Base-by-base conservation (phyloP, 2,329 filamentous ascomycete genomes). In the Botrytis galanthina region DNA sequence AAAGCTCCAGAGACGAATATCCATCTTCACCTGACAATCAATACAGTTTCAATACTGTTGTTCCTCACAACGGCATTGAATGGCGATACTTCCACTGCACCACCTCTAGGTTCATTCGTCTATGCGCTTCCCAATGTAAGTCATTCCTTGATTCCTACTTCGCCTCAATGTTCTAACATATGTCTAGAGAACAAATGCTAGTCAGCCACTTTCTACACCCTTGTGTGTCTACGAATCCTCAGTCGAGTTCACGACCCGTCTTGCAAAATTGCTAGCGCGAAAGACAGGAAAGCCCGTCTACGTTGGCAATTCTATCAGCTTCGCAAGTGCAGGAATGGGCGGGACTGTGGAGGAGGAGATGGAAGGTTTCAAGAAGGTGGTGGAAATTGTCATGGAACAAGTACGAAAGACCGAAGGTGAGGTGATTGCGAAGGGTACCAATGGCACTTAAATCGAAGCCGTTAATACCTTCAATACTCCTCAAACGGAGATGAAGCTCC, bases 331-430 rank as follows among this genome's bases (percentile, higher is more conserved):
- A 9, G 92, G 91, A 2, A 88, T 94, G 79, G 94, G 94, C 16
- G 92, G 94, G 32, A 92, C 90, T 0, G 89, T 95, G 10, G 95
- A 98, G 80, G 96, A 98, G 85, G 95, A 98, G 84, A 95, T 98
- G 90, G 94, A 95, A 80, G 93, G 92, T 0, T 91, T 98, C 78
- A 90, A 88, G 79, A 88, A 87, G 76, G 89, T 97, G 59, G 90
- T 95, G 46, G 88, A 92, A 74, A 88, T 92, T 64, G 87, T 95
- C 22, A 84, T 90, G 80, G 83, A 84, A 61, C 86, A 88, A 77
- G 82, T 92, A 63, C 80, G 83, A 74, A 81, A 81, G 68, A 76
- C 81, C 57, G 80, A 81, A 73, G 76, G 32, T 76, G 10, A 74
- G 39, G 8, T 68, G 37, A 64, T 70, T 66, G 66, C 74, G 35